Base-by-base conservation (phyloP, 1,284 basidiomycete genomes). In the Austroboletus niveus region DNA sequence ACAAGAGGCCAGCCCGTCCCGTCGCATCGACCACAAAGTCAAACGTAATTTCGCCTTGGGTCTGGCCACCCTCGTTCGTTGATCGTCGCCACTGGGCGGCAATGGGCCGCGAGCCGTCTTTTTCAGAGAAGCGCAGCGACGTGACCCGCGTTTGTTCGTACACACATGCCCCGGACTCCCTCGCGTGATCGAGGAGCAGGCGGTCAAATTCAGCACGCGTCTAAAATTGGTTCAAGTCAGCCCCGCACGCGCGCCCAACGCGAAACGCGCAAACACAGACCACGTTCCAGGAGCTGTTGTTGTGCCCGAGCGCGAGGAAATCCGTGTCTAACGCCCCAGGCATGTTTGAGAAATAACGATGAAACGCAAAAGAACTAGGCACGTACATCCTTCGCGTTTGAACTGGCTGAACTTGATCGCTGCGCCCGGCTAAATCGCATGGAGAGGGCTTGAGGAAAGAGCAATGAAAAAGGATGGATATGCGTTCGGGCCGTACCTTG, bases 21-120 rank as follows among this genome's bases (percentile, higher is more conserved):
- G 80, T 83, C 6, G 87, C 87, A 63, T 89, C 87, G 24, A 89
- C 75, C 29, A 89, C 62, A 57, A 84, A 81, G 42, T 81, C 76
- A 53, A 89, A 89, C 0, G 73, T 72, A 12, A 85, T 86, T 20
- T 69, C 72, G 14, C 3, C 72, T 2, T 81, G 80, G 5, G 60
- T 56, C n/a, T 57, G 59, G 27, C 4, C 12, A 17, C 22, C 22
- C 22, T 6, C 4, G 20, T 40, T 10, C 8, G 7, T 34, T 7
- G 32, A 34, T 14, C 14, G 32, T 9, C 32, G 32, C 81, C 81
- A 84, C 20, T 70, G 68, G 24, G 77, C 81, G 3, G 76, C 76
- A n/a, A 78, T 60, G 15, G 81, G 82, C 42, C 64, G 70, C 14
- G 58, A 63, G 15, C 8, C 11, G 24, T 41, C 22, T n/a, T 71